Percentiles rank a stretch among this genome's conserved stretches.
Conservation (phyloP, 768 basidiomycete species). For the Amyloporia xantha region DNA sequence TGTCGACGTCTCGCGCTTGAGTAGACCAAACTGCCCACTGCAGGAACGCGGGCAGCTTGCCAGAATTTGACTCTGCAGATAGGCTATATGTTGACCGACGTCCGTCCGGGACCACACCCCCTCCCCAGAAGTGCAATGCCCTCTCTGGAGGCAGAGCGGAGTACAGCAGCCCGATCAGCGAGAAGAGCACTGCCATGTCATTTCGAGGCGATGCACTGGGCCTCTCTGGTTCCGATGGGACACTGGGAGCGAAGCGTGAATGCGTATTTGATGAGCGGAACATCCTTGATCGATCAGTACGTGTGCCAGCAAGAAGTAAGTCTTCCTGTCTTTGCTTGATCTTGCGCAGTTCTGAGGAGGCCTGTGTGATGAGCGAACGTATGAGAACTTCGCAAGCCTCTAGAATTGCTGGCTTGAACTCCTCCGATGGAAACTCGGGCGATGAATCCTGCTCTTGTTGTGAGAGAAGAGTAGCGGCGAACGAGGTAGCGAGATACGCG, state of each 20-base stretch:
- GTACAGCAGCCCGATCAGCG: slow-evolving; percentile 79
- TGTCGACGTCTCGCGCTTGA: slow-evolving; percentile 60
- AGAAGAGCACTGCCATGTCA: slow-evolving; percentile 80
- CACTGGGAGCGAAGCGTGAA: slow-evolving; percentile 6
- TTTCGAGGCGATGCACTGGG: slow-evolving; percentile 51
- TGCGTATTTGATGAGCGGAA: slow-evolving; percentile 34
- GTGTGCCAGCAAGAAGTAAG: slow-evolving; percentile 57
- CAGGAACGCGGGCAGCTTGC: slow-evolving; percentile 67
- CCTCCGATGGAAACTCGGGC: slow-evolving; percentile 34
- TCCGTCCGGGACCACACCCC: slow-evolving; percentile 39
- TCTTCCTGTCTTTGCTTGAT: slow-evolving; percentile 92
- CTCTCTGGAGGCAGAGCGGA: slow-evolving; percentile 64
- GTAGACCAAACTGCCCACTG: slow-evolving; percentile 91
- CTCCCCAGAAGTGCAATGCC: slow-evolving; percentile 84
- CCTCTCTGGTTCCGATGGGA: slow-evolving; percentile 23
- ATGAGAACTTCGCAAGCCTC: slow-evolving; percentile 65
- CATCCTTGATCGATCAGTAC: slow-evolving; percentile 54
- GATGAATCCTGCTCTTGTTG: slow-evolving; percentile 31
- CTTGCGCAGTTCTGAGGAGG: slow-evolving; percentile 75
- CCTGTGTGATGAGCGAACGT: slow-evolving; percentile 64
- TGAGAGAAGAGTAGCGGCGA: slow-evolving; percentile 17
- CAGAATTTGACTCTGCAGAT: slow-evolving; percentile 50
- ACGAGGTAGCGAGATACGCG: slow-evolving; percentile 21
- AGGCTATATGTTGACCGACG: slow-evolving; percentile 49
- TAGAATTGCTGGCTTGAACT: slow-evolving; percentile 52